Evolutionary conservation across 306 rosid species (phyloP).

Genomic region (Quillaja saponaria): DNA sequence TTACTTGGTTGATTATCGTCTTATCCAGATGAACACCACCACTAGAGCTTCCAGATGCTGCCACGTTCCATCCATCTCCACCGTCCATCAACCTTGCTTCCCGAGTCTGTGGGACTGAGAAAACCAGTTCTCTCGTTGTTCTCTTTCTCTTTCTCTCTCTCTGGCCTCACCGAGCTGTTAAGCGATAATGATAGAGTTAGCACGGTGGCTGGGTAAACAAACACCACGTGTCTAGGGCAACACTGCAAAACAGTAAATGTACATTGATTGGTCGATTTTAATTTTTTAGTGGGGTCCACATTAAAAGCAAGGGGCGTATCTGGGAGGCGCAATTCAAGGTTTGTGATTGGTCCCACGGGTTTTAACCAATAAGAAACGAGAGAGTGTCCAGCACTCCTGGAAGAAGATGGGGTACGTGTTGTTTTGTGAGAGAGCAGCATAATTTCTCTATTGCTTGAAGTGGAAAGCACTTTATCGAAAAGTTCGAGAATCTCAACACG

Average conservation of each 20-base stretch:
- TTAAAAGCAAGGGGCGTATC: slow-evolving; percentile 50
- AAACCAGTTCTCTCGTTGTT: too few relatives aligned
- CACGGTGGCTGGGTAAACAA: slow-evolving; percentile 52
- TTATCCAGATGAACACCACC: too few relatives aligned
- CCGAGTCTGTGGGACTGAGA: too few relatives aligned
- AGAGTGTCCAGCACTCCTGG: slow-evolving; percentile 41
- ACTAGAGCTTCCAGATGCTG: too few relatives aligned
- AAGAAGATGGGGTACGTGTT: slow-evolving; percentile 61
- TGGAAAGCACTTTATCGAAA: slow-evolving; percentile 30
- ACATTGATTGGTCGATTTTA: slow-evolving; percentile 41
- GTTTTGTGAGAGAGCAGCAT: slow-evolving; percentile 38
- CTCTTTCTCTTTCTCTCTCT: too few relatives aligned
- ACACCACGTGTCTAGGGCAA: slow-evolving; percentile 77
- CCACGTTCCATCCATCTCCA: too few relatives aligned
- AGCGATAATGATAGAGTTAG: slow-evolving; percentile 64
- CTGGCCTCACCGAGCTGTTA: slow-evolving; percentile 43
- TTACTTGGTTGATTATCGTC: too few relatives aligned
- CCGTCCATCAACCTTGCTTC: too few relatives aligned
- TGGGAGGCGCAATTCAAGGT: slow-evolving; percentile 20
- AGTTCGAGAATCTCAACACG: slow-evolving; percentile 49
- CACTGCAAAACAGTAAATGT: slow-evolving; percentile 22
- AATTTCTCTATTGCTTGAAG: slow-evolving; percentile 48
- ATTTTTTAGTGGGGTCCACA: slow-evolving; percentile 9
- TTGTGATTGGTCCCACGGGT: slow-evolving; percentile 43
- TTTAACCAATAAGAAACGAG: slow-evolving; percentile 32